Percentiles rank a stretch among this genome's conserved stretches.
These are phyloP conservation scores for Huntiella omanensis DNA, from an alignment of 2,329 filamentous ascomycete genomes.

Conservation along the genomic window DNA sequence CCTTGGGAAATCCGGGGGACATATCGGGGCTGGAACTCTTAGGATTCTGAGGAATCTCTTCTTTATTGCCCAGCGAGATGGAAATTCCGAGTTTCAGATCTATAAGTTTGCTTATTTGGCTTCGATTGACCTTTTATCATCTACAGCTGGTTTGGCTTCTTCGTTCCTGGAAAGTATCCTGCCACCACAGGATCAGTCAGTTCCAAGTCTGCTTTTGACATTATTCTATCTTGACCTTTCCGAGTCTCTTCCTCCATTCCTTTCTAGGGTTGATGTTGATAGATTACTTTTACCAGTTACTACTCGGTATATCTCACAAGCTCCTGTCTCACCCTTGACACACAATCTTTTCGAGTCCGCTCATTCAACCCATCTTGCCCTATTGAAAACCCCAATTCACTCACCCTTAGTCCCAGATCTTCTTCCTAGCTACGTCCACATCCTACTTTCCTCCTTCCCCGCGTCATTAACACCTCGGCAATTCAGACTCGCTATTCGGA, in stretches of 20 bases:
- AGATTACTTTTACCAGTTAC: constrained; percentile 56
- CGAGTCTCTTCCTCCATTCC: constrained; percentile 44
- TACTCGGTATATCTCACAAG: constrained; percentile 46
- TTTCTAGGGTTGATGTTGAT: constrained; percentile 36
- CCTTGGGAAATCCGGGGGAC: constrained; percentile 13
- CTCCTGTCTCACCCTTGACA: constrained; percentile 26
- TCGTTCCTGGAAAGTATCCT: constrained; percentile 47
- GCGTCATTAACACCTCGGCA: constrained; percentile 61
- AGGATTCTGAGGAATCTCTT: constrained; percentile 58
- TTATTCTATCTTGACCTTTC: constrained; percentile 76
- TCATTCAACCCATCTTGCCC: constrained; percentile 63
- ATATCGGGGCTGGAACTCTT: constrained; percentile 50
- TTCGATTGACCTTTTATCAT: constrained; percentile 61
- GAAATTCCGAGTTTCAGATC: constrained; percentile 58
- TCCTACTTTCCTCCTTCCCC: constrained; percentile 64
- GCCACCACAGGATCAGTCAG: constrained; percentile 27
- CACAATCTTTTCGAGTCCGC: constrained; percentile 65
- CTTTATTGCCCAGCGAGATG: constrained; percentile 62
- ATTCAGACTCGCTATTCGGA: constrained; percentile 76
- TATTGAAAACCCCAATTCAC: constrained; percentile 64
- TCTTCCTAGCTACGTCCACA: constrained; percentile 67
- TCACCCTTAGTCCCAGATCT: constrained; percentile 50
- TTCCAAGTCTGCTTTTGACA: constrained; percentile 48
- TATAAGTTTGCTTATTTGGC: constrained; percentile 71
- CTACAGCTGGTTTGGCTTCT: constrained; percentile 46